These are phyloP conservation scores for Actinomortierella ambigua DNA, from an alignment of 371 early-diverging fungal species.

Conservation along the genomic window DNA sequence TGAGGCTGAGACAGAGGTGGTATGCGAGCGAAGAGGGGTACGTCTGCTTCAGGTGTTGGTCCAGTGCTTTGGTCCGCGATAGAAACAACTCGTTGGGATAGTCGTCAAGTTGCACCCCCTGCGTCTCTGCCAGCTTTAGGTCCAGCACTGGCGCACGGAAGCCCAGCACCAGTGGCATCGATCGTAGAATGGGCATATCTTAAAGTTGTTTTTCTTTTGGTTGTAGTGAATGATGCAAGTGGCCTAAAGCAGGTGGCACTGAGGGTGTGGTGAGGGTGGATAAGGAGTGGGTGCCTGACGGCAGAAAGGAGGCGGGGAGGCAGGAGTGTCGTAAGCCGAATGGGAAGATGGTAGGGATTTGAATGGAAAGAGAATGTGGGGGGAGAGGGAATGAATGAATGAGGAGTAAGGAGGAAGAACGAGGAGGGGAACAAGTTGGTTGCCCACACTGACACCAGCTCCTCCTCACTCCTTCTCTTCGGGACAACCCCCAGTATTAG, in stretches of 20 bases:
- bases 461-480: too few relatives aligned
- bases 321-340: not conserved
- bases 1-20: conserved; percentile 12
- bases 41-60: conserved; percentile 13
- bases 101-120: conserved; percentile 11
- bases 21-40: conserved; percentile 22
- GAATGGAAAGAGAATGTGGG: not conserved
- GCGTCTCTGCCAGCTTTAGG: not conserved
- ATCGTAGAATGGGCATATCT: conserved; percentile 34
- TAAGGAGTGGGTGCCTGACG: not conserved
- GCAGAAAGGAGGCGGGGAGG: not conserved
- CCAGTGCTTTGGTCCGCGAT: conserved; percentile 15
- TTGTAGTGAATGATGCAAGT: too few relatives aligned
- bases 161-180: conserved; percentile 20
- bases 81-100: conserved; percentile 30
- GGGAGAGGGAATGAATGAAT: too few relatives aligned
- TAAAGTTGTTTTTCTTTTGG: too few relatives aligned
- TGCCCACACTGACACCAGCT: too few relatives aligned
- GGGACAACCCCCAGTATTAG: too few relatives aligned
- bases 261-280: not conserved
- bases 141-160: conserved; percentile 19
- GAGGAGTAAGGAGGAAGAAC: too few relatives aligned
- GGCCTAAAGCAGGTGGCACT: not conserved
- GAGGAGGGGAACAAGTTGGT: too few relatives aligned
- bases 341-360: not conserved